Percentiles rank a stretch among this genome's conserved stretches.
Conservation (phyloP, 306 rosid species). For the Dryas drummondii region DNA sequence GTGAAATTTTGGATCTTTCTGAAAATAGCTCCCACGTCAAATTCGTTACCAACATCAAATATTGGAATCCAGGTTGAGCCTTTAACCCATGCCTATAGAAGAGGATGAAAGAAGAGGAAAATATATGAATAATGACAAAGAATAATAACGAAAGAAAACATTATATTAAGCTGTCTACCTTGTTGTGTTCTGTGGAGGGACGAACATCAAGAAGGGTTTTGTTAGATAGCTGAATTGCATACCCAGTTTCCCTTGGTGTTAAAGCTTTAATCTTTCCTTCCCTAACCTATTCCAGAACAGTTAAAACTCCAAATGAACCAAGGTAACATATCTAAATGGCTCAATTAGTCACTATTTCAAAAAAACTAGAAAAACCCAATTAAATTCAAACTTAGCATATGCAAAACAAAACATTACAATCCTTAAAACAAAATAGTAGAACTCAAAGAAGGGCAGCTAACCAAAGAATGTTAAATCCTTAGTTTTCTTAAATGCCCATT, state of each 20-base stretch:
- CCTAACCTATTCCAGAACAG: slow-evolving; percentile 50
- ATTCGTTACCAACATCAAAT: slow-evolving; percentile 56
- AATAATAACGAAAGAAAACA: neutral
- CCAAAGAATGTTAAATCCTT: neutral
- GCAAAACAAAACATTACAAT: neutral
- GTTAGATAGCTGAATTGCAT: slow-evolving; percentile 87
- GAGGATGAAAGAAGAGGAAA: slow-evolving; percentile 11
- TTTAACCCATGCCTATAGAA: slow-evolving; percentile 86
- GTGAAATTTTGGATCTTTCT: slow-evolving; percentile 61
- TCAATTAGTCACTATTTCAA: neutral
- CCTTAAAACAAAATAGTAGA: neutral
- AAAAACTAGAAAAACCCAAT: neutral
- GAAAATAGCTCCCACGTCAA: slow-evolving; percentile 65
- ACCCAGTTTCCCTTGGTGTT: slow-evolving; percentile 89
- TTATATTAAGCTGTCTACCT: slow-evolving; percentile 46
- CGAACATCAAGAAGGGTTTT: slow-evolving; percentile 91
- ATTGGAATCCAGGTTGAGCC: slow-evolving; percentile 90
- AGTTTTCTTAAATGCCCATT: neutral
- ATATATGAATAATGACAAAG: neutral
- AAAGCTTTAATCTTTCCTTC: slow-evolving; percentile 80
- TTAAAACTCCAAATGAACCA: slow-evolving; percentile 1
- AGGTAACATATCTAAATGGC: neutral
- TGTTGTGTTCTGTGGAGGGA: slow-evolving; percentile 75
- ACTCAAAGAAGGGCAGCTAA: neutral
- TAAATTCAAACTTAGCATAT: slow-evolving; percentile 13